Evolutionary conservation across 495 filamentous ascomycete species (phyloP).

Genomic region (Lasiosphaeria ovina): DNA sequence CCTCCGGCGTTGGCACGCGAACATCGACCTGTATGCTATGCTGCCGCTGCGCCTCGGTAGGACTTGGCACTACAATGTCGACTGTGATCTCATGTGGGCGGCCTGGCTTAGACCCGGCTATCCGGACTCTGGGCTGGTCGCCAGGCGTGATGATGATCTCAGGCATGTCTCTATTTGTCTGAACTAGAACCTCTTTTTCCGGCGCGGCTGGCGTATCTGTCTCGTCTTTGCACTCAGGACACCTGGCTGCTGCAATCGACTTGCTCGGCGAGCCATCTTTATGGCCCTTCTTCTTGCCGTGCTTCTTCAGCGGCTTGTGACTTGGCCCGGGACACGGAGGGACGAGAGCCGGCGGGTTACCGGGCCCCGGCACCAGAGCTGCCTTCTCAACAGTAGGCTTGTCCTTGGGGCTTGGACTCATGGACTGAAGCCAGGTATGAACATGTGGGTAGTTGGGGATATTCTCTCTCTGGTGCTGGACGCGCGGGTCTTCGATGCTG

Average conservation of each 20-base stretch:
- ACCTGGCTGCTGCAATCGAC: not conserved
- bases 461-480: slow-evolving; percentile 17
- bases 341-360: slow-evolving; percentile 5
- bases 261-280: not conserved
- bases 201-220: not conserved
- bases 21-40: slow-evolving; percentile 8
- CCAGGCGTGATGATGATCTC: not conserved
- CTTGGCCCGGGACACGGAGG: not conserved
- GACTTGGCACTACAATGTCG: slow-evolving; percentile 9
- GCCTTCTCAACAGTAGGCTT: slow-evolving; percentile 5
- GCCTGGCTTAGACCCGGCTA: not conserved
- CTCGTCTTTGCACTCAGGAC: not conserved
- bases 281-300: slow-evolving; percentile 1
- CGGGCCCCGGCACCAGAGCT: slow-evolving; percentile 11
- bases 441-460: slow-evolving; percentile 16
- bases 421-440: slow-evolving; percentile 17
- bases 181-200: not conserved
- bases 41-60: not conserved
- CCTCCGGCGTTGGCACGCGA: not conserved
- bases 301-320: not conserved
- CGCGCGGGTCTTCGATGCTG: slow-evolving; percentile 16
- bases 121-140: not conserved
- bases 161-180: not conserved
- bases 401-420: slow-evolving; percentile 8
- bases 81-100: slow-evolving; percentile 10